Evolutionary conservation across 2,329 filamentous ascomycete genomes (phyloP).

Genomic region (Paracoccidioides brasiliensis): DNA sequence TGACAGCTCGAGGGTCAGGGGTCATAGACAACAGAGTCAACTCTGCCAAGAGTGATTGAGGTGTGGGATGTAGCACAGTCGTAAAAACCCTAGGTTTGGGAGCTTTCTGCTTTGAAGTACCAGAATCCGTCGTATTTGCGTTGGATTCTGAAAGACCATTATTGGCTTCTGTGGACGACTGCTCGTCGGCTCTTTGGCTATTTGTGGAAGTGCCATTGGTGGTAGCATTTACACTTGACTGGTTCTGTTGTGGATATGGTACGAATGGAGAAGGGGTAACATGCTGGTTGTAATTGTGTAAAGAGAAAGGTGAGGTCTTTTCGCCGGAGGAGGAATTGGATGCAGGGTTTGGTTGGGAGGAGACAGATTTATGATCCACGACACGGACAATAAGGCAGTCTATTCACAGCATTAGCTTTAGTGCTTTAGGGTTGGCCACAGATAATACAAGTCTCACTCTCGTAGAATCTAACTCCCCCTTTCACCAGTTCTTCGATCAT

Average conservation of each 20-base stretch:
- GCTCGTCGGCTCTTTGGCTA: background rate
- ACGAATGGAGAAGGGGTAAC: conserved; percentile 80
- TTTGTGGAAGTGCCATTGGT: background rate
- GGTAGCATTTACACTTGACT: conserved; percentile 32
- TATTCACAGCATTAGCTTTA: conserved; percentile 14
- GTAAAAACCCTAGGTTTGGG: conserved; percentile 54
- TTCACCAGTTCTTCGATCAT: conserved; percentile 66
- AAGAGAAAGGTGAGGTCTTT: conserved; percentile 59
- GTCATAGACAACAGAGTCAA: conserved; percentile 64
- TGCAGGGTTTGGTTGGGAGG: conserved; percentile 45
- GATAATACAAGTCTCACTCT: conserved; percentile 40
- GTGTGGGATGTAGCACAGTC: conserved; percentile 72
- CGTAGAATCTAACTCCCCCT: conserved; percentile 69
- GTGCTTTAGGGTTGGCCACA: background rate
- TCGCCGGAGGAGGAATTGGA: conserved; percentile 44
- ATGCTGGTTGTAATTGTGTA: conserved; percentile 85
- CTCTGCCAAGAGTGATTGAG: conserved; percentile 61
- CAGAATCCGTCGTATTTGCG: conserved; percentile 38
- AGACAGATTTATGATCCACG: conserved; percentile 67
- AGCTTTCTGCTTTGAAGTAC: conserved; percentile 33
- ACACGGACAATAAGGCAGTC: conserved; percentile 84
- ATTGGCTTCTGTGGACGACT: conserved; percentile 10
- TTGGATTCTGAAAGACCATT: conserved; percentile 28
- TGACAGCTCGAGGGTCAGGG: conserved; percentile 42
- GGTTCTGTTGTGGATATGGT: conserved; percentile 49